Percentiles rank a stretch among this genome's conserved stretches.
phyloP scores from a whole-genome alignment of 176 grass and related monocot species.

The Leersia perrieri region DNA sequence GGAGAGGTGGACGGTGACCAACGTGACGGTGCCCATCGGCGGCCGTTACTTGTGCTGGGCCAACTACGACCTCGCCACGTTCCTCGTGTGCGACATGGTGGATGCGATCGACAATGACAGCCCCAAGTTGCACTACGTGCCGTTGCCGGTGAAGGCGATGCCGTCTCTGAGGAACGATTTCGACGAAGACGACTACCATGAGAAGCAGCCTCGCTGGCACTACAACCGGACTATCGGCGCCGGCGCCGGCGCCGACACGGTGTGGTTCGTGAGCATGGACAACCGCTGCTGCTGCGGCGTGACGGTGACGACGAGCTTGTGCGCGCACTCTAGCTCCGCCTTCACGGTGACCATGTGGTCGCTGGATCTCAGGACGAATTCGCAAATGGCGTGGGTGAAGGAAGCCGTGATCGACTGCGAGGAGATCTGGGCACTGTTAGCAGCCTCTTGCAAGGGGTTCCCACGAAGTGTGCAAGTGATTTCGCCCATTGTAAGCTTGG shows the following conservation, averaged over 20 bases:
- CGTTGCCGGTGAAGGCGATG: not conserved
- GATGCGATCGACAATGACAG: not conserved
- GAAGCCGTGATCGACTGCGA: not conserved
- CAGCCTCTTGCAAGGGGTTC: not conserved
- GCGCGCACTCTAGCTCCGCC: not conserved
- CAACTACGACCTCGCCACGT: not conserved
- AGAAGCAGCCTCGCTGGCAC: not conserved
- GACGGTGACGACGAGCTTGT: not conserved
- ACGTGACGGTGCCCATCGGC: no score
- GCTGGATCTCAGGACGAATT: not conserved
- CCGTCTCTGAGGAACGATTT: no score
- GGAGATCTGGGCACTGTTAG: not conserved
- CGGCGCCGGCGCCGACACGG: no score
- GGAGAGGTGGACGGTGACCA: no score
- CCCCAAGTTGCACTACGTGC: no score
- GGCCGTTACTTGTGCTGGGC: not conserved
- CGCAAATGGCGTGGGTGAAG: not conserved
- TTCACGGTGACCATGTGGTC: not conserved
- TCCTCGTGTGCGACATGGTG: not conserved
- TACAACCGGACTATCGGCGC: not conserved
- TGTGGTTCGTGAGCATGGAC: not conserved
- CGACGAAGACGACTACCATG: not conserved
- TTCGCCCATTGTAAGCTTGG: not conserved
- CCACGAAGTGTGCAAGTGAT: rapidly evolving
- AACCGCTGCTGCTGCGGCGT: not conserved